Evolutionary conservation across 1,284 basidiomycete genomes (phyloP), one percentile per base, ranked within the genome.

Genomic region (Ganoderma lucidum): DNA sequence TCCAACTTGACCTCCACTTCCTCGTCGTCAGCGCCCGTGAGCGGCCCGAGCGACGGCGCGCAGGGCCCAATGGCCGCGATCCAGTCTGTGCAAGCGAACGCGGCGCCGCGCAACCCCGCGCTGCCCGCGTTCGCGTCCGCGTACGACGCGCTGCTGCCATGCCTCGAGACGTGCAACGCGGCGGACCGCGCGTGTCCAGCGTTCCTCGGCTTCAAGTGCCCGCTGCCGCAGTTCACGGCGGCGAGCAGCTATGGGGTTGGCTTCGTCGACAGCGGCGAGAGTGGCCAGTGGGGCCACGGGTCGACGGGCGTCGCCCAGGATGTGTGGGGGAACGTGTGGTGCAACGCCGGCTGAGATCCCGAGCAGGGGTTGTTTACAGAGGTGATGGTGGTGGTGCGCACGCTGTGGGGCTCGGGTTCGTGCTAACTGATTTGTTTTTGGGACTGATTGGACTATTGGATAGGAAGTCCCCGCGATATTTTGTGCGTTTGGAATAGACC

Each of bases 301-400:
- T 64, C 75, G 28, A 86, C 87, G 0, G 91, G 90, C 1, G 78
- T 72, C 19, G 82, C 86, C n/a, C 86, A 88, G 75, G 93, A 95
- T 80, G 77, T 76, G 61, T 95, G 86, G 84, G 94, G 94, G n/a
- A 93, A 93, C 76, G 85, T 93, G 35, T 95, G 92, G 92, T 95
- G 94, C 80, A 92, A 90, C 75, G 78, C 63, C 41, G 77, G 75
- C n/a, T 85, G 67, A 35, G 35, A 75, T 2, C 48, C 23, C 0
- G 48, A 12, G 1, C 37, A 6, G 4, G 37, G 9, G 37, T 37
- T 37, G 14, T 17, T 30, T 12, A 14, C 32, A 8, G 8, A 10
- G 45, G n/a, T 55, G 53, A 12, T 32, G 53, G 5, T 23, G 23
- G 23, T 23, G 23, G 23, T 23, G 23, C 23, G 23, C 23, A 23